These are phyloP conservation scores for Nephelium lappaceum DNA, from an alignment of 345 rosid genomes.

Conservation along the genomic window DNA sequence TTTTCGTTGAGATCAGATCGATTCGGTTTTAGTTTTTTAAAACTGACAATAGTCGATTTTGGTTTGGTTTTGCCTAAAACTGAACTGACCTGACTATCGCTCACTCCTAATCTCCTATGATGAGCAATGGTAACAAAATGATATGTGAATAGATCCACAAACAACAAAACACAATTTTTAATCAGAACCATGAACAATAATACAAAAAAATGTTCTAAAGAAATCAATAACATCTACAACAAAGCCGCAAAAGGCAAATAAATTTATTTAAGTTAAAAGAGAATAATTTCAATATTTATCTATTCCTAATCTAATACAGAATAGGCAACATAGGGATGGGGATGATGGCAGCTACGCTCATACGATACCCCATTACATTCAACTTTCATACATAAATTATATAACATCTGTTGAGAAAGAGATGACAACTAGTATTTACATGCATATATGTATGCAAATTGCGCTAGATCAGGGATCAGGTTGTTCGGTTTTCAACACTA, in stretches of 20 bases:
- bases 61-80: no score
- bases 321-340: not conserved
- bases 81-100: no score
- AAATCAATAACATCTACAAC: no score
- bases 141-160: no score
- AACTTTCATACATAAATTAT: constrained; percentile 1
- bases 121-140: no score
- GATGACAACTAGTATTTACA: constrained; percentile 31
- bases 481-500: constrained; percentile 43
- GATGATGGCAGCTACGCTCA: constrained; percentile 35
- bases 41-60: no score
- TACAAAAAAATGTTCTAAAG: no score
- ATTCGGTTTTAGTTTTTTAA: no score
- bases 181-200: no score
- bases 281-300: not conserved
- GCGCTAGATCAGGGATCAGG: constrained; percentile 28
- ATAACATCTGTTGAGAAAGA: not conserved
- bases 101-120: no score
- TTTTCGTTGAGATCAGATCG: no score
- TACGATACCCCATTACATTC: constrained; percentile 23
- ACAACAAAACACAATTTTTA: no score
- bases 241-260: not conserved
- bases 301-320: not conserved
- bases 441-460: not conserved
- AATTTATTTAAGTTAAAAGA: constrained; percentile 5